These are phyloP conservation scores for Quercus gilva DNA, from an alignment of 306 rosid species.

Conservation along the genomic window DNA sequence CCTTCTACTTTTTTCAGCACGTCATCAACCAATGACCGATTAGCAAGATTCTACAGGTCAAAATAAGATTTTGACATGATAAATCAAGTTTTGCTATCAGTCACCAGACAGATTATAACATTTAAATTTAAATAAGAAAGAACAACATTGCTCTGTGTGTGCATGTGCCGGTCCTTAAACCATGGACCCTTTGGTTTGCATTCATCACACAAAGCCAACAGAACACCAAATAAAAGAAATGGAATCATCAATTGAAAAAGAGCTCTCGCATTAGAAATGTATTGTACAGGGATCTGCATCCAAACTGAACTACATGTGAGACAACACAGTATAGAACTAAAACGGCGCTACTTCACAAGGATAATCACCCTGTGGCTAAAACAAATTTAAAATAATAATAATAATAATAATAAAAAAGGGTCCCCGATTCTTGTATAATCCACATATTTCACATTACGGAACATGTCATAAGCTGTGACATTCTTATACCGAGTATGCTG, in stretches of 20 bases:
- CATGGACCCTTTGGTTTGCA: not conserved
- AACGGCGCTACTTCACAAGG: not conserved
- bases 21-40: constrained; percentile 75
- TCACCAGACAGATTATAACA: too few species aligned
- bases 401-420: too few species aligned
- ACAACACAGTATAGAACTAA: not conserved
- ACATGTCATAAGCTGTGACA: not conserved
- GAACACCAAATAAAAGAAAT: not conserved
- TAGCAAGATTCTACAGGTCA: constrained; percentile 78
- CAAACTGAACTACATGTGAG: not conserved
- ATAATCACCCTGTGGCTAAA: not conserved
- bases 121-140: too few species aligned
- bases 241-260: not conserved
- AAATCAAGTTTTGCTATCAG: not conserved
- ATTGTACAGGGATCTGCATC: not conserved
- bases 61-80: not conserved
- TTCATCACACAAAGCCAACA: not conserved
- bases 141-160: too few species aligned
- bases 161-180: too few species aligned
- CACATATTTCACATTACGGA: not conserved
- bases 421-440: not conserved
- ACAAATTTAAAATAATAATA: not conserved
- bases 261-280: not conserved
- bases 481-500: not conserved
- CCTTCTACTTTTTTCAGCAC: constrained; percentile 84